Evolutionary conservation across 2,329 filamentous ascomycete species (phyloP).

Genomic region (Diaporthe sp.): DNA sequence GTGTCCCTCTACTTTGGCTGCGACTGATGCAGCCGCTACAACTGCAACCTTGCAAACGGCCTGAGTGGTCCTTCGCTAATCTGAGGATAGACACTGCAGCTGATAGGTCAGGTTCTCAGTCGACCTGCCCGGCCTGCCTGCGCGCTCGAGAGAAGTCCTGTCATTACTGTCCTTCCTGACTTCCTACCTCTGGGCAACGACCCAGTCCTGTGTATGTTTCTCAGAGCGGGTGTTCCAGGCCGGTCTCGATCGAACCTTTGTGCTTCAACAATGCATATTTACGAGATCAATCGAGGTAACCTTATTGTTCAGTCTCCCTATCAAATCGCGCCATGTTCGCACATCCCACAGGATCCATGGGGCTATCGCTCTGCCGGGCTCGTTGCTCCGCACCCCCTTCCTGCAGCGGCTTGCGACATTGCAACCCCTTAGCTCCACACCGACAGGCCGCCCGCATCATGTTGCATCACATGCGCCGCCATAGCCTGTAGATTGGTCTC

Average conservation of each 20-base stretch:
- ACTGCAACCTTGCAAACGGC: not conserved
- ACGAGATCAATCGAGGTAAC: conserved; percentile 25
- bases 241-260: conserved; percentile 2
- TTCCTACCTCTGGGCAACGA: not conserved
- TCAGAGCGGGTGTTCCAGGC: not conserved
- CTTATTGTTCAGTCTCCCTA: conserved; percentile 12
- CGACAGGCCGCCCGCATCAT: conserved; percentile 38
- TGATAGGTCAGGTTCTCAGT: conserved; percentile 13
- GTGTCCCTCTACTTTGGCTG: not conserved
- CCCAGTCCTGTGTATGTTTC: not conserved
- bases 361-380: conserved; percentile 30
- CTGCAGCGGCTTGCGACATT: conserved; percentile 32
- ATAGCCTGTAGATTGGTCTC: conserved; percentile 4
- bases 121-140: not conserved
- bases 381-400: conserved; percentile 36
- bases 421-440: conserved; percentile 38
- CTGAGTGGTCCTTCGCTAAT: conserved; percentile 16
- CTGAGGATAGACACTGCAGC: conserved; percentile 4
- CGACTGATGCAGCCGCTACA: not conserved
- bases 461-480: conserved; percentile 39
- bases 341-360: conserved; percentile 2
- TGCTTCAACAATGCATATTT: conserved; percentile 9
- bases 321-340: not conserved
- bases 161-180: not conserved
- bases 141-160: not conserved